Base-by-base conservation (phyloP, 352 stramenopile species). In the Globisporangium solare region DNA sequence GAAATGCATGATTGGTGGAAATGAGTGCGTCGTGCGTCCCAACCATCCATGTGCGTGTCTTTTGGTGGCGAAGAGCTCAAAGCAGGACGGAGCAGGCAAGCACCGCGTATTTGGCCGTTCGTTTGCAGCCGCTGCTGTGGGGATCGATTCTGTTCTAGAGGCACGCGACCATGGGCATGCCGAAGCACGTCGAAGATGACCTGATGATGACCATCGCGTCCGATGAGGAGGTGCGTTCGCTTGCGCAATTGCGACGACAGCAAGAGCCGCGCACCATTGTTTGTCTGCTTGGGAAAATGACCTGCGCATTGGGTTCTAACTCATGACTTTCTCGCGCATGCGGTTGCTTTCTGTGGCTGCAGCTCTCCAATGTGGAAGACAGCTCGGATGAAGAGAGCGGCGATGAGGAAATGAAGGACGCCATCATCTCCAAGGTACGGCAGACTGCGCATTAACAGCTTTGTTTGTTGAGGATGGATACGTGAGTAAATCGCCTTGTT, bases 131-230 rank as follows among this genome's bases (percentile, higher is more conserved):
- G 27, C 27, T 35, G 39, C 39, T 6, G 17, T 37, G 11, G 31
- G 20, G 24, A 24, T 24, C 39, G 35, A 48, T 37, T 24, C 22
- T 27, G 24, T 27, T 27, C 24, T 27, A 45, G 11, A 22, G 14
- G 21, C 32, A 32, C 12, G 20, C 22, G 10, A 71, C 39, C 39
- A 74, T 76, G 64, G 67, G 60, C 59, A 76, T 74, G 63, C 55
- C 62, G 42, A 47, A 61, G 61, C 63, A 63, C 35, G 64, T 63
- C 54, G 56, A 71, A 21, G 80, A 92, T 49, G 83, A 91, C 55
- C 69, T 95, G 63, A 73, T 95, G 65, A 92, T 94, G 84, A 95
- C 86, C 54, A 92, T 95, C 60, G 84, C 83, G 64, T 95, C 83
- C 4, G 83, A 94, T 52, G 86, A 92, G 3, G 86, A 95, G 69